Evolutionary conservation across 2,329 filamentous ascomycete genomes (phyloP), one percentile per base, ranked within the genome.

Genomic region (Aspergillus aculeatinus): DNA sequence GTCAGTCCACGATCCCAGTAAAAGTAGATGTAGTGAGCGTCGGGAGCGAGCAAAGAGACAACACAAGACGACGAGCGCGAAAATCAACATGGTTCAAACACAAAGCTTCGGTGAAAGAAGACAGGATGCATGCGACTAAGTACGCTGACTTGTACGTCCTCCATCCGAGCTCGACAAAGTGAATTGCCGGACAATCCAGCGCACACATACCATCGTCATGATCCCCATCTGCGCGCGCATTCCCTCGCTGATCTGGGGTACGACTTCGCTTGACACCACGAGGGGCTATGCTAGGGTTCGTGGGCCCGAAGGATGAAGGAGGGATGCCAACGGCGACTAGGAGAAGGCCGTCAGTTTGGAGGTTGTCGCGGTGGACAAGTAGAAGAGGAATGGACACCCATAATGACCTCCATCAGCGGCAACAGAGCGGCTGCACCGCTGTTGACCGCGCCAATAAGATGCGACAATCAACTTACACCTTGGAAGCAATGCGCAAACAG

Each of bases 241-340:
- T 84, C 75, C 82, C 83, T 78, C 87, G 86, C 68, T 80, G 79
- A 69, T 90, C 86, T 69, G 89, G 89, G 66, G 91, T 93, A 66
- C 89, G 88, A 82, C 86, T 90, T 76, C 91, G 86, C 81, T 96
- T 96, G 70, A 88, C 80, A 68, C 90, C 89, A 75, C 90, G 87
- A 66, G 87, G 77, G 74, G 80, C 81, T 76, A 80, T 75, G 78
- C 80, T 76, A 21, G 62, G 50, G 58, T 62, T 33, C 39, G 83
- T 66, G 77, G 72, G 70, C 73, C 67, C 63, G 70, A 68, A 68
- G 76, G 72, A 50, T 75, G 71, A 58, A 76, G 74, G 71, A 72
- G 73, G 70, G 64, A 68, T 66, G 63, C 61, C 55, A 64, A 63
- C 64, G 63, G 72, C 74, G 66, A 78, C 73, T 73, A 72, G 69